These are phyloP conservation scores for Rhodotorula sp. DNA, from an alignment of 1,284 basidiomycete species.

Conservation along the genomic window DNA sequence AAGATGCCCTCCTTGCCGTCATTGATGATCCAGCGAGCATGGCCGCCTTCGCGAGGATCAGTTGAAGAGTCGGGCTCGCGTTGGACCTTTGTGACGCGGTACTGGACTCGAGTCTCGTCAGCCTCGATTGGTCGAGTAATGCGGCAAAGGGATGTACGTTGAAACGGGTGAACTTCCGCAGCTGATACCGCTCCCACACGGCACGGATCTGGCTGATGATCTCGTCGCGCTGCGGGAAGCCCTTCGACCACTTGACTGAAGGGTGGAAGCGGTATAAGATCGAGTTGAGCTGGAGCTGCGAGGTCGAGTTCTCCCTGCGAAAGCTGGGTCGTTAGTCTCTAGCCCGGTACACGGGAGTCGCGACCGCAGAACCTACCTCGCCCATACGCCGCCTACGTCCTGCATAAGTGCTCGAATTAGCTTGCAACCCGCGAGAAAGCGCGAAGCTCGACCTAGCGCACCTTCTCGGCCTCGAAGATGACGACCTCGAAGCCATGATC, in stretches of 20 bases:
- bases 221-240: constrained; percentile 62
- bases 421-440: background rate
- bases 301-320: constrained; percentile 60
- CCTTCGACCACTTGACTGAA: constrained; percentile 54
- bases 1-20: constrained; percentile 55
- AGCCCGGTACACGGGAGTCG: background rate
- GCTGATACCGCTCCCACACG: constrained; percentile 62
- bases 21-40: constrained; percentile 59
- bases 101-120: background rate
- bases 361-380: constrained; percentile 33
- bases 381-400: constrained; percentile 60
- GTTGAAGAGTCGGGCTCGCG: constrained; percentile 46
- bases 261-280: constrained; percentile 62
- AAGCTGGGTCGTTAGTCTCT: background rate
- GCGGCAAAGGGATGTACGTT: constrained; percentile 46
- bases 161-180: constrained; percentile 59
- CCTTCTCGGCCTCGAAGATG: constrained; percentile 55
- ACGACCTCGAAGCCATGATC: constrained; percentile 62
- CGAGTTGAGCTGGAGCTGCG: constrained; percentile 64
- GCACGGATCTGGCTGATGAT: constrained; percentile 61
- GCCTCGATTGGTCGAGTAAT: background rate
- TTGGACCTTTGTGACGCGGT: constrained; percentile 41
- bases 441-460: constrained; percentile 33
- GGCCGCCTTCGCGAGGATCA: constrained; percentile 50
- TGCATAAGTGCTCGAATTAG: background rate